Conservation (phyloP, 176 grass and related monocot species). For the Rhynchospora pubera region DNA sequence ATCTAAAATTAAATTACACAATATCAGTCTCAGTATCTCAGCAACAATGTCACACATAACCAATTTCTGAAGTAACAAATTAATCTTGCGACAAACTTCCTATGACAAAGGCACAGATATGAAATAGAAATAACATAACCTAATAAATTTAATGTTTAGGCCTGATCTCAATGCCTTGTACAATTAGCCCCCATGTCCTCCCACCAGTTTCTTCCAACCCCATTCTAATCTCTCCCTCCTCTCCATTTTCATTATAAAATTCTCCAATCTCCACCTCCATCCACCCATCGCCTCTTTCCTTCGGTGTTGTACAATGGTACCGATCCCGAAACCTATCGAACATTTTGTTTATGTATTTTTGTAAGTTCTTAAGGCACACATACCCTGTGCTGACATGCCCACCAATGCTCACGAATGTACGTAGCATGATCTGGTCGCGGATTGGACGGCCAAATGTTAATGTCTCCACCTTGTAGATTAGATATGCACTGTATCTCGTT, state of each 20-base stretch:
- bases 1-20: too few species aligned
- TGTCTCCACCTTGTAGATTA: conserved; percentile 41
- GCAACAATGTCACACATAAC: too few species aligned
- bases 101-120: neutral
- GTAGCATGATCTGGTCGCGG: conserved; percentile 18
- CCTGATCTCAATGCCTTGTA: conserved; percentile 58
- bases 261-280: conserved; percentile 54
- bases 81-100: too few species aligned
- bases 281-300: conserved; percentile 7
- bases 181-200: conserved; percentile 24
- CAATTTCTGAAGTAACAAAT: too few species aligned
- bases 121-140: neutral
- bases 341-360: neutral
- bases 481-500: conserved; percentile 41
- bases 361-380: neutral
- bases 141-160: conserved; percentile 23
- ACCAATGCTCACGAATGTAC: neutral
- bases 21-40: neutral
- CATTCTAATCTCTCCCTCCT: conserved; percentile 28
- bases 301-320: neutral
- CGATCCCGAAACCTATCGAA: too few species aligned
- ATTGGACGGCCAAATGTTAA: conserved; percentile 21
- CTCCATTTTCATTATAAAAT: conserved; percentile 24
- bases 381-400: neutral
- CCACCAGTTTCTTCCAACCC: conserved; percentile 20